phyloP scores from a whole-genome alignment of 176 grass and related monocot species.

The Juncus inflexus region DNA sequence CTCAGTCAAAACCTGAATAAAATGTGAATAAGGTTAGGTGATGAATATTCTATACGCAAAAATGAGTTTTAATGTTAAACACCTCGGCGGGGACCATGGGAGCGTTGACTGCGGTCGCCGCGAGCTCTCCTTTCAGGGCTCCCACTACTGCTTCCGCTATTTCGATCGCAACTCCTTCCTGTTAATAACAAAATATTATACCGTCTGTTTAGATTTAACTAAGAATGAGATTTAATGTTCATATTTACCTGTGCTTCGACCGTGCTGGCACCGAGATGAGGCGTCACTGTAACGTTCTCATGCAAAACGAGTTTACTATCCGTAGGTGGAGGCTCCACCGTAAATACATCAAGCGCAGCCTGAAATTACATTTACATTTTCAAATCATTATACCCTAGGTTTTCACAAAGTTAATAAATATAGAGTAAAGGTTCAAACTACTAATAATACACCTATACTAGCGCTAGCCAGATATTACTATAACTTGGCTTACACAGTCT shows the following conservation, averaged over 20 bases:
- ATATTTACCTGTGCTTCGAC: slow-evolving; percentile 78
- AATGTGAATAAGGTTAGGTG: not conserved
- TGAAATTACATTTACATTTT: slow-evolving; percentile 6
- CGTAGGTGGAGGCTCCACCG: slow-evolving; percentile 60
- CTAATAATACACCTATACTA: no score
- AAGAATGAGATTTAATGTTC: slow-evolving; percentile 14
- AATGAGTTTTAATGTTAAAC: not conserved
- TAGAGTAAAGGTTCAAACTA: no score
- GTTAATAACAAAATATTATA: slow-evolving; percentile 7
- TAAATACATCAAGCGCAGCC: slow-evolving; percentile 95
- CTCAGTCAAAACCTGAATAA: slow-evolving; percentile 66
- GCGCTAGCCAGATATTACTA: no score
- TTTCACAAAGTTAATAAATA: no score
- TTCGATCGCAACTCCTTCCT: slow-evolving; percentile 96
- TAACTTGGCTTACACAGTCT: no score
- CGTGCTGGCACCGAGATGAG: slow-evolving; percentile 88
- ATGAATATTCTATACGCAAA: not conserved
- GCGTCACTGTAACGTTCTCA: slow-evolving; percentile 84
- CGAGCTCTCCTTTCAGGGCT: slow-evolving; percentile 85
- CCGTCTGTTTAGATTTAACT: not conserved
- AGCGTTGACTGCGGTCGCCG: slow-evolving; percentile 81
- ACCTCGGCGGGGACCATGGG: slow-evolving; percentile 92
- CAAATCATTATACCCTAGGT: no score
- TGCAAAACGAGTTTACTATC: slow-evolving; percentile 80
- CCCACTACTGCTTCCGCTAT: slow-evolving; percentile 94